Percentiles rank a stretch among this genome's conserved stretches.
Conservation (phyloP, 345 rosid genomes). For the Ceriops decandra region DNA sequence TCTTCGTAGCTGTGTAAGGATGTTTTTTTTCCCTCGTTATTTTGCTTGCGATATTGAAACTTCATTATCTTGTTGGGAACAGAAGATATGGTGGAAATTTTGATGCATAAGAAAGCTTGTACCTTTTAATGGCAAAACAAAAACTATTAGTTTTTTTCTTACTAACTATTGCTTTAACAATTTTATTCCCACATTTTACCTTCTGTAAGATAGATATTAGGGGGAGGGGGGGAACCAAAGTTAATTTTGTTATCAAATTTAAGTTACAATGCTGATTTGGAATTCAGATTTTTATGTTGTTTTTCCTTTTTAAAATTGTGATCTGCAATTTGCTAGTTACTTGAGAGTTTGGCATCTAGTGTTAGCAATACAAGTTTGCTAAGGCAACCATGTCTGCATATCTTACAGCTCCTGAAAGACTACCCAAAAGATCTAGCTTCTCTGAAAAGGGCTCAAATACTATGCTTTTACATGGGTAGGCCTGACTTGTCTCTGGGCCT, state of each 20-base stretch:
- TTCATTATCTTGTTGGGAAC: no score
- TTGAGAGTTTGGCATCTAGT: not conserved
- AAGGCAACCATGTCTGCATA: constrained; percentile 16
- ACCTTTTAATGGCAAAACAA: not conserved
- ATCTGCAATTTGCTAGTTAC: constrained; percentile 6
- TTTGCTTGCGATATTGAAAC: no score
- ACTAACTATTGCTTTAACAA: not conserved
- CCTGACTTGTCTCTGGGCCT: constrained; percentile 56
- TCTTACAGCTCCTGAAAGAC: constrained; percentile 55
- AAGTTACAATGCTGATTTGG: no score
- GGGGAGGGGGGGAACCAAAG: no score
- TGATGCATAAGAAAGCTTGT: no score
- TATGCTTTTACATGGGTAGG: constrained; percentile 77
- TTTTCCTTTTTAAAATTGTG: not conserved
- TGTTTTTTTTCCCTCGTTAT: no score
- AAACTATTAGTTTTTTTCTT: not conserved
- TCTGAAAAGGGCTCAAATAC: constrained; percentile 66
- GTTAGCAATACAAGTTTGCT: not conserved
- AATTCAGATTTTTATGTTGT: no score
- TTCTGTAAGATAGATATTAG: no score
- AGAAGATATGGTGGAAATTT: no score
- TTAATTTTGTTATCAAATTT: no score
- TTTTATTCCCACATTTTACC: no score
- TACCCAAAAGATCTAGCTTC: constrained; percentile 74
- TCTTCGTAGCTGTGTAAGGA: no score